Evolutionary conservation across 345 rosid genomes (phyloP).

Genomic region (Tarenaya hassleriana): DNA sequence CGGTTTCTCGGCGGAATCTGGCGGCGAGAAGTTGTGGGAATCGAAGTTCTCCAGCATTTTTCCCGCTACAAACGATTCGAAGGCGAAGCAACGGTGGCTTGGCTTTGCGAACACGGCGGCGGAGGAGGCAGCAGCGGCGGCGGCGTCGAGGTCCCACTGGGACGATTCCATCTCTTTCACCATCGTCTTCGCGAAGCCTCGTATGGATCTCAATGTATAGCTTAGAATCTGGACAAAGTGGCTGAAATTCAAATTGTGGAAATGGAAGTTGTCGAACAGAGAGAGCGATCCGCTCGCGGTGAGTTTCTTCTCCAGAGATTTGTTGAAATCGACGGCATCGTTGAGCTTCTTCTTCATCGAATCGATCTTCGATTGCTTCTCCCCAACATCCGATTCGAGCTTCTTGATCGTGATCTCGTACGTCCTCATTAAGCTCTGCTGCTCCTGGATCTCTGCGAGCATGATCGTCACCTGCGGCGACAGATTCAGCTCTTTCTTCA

Average conservation of each 20-base stretch:
- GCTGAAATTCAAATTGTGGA: slow-evolving; percentile 34
- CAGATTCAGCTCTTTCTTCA: slow-evolving; percentile 61
- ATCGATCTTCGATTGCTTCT: slow-evolving; percentile 37
- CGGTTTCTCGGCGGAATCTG: slow-evolving; percentile 7
- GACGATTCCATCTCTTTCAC: slow-evolving; percentile 76
- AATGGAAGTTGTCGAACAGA: slow-evolving; percentile 41
- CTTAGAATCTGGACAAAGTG: slow-evolving; percentile 56
- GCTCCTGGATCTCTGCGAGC: slow-evolving; percentile 94
- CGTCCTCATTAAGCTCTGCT: slow-evolving; percentile 84
- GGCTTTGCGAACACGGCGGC: slow-evolving; percentile 31
- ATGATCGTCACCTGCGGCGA: slow-evolving; percentile 82
- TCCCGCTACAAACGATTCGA: slow-evolving; percentile 68
- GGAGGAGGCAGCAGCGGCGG: slow-evolving; percentile 45
- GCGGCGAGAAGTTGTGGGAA: slow-evolving; percentile 33
- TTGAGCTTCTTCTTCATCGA: slow-evolving; percentile 35
- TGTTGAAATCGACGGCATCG: slow-evolving; percentile 36
- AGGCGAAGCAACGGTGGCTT: slow-evolving; percentile 48
- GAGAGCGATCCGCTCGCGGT: slow-evolving; percentile 58
- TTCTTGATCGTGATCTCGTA: slow-evolving; percentile 76
- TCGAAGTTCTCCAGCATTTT: slow-evolving; percentile 65
- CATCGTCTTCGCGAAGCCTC: slow-evolving; percentile 58
- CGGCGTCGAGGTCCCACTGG: slow-evolving; percentile 75
- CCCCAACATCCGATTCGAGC: slow-evolving; percentile 42
- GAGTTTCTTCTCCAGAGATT: slow-evolving; percentile 53
- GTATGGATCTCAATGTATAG: slow-evolving; percentile 47